Percentiles rank a stretch among this genome's conserved stretches.
phyloP scores from a whole-genome alignment of 2,329 filamentous ascomycete species.

The Aspergillus sp. region DNA sequence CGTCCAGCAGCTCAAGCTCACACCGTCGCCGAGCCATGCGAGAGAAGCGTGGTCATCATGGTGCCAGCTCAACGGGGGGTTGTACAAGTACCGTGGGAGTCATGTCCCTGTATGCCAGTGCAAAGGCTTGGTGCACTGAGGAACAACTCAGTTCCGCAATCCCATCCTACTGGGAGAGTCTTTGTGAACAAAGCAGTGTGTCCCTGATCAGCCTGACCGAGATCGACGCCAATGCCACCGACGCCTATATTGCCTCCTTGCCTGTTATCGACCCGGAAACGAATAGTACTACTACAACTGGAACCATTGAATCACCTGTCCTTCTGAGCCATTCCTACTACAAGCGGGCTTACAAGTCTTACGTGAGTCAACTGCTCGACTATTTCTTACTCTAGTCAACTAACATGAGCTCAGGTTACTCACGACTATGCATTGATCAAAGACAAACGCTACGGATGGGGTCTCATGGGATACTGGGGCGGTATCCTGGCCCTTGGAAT shows the following conservation, averaged over 20 bases:
- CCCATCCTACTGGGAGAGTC: constrained; percentile 8
- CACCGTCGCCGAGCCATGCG: background rate
- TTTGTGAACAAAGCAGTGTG: constrained; percentile 4
- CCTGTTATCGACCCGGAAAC: constrained; percentile 8
- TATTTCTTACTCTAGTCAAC: background rate
- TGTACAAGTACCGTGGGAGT: constrained; percentile 3
- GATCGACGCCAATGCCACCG: constrained; percentile 4
- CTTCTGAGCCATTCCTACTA: constrained; percentile 14
- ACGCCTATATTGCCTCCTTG: constrained; percentile 6
- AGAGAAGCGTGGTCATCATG: background rate
- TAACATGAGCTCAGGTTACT: constrained; percentile 10
- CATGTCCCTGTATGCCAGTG: constrained; percentile 10
- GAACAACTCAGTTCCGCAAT: constrained; percentile 1
- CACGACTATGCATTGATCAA: constrained; percentile 16
- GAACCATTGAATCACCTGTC: constrained; percentile 6
- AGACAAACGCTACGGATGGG: constrained; percentile 17
- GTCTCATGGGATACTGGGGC: constrained; percentile 20
- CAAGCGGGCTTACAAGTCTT: constrained; percentile 11
- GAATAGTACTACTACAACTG: constrained; percentile 5
- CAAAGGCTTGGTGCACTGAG: constrained; percentile 10
- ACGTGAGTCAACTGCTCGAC: background rate
- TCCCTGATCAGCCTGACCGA: background rate
- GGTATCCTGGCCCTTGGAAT: constrained; percentile 14
- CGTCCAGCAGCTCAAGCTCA: background rate
- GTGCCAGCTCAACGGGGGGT: background rate